phyloP scores from a whole-genome alignment of 176 grass and related monocot genomes.

The Secale cereale region DNA sequence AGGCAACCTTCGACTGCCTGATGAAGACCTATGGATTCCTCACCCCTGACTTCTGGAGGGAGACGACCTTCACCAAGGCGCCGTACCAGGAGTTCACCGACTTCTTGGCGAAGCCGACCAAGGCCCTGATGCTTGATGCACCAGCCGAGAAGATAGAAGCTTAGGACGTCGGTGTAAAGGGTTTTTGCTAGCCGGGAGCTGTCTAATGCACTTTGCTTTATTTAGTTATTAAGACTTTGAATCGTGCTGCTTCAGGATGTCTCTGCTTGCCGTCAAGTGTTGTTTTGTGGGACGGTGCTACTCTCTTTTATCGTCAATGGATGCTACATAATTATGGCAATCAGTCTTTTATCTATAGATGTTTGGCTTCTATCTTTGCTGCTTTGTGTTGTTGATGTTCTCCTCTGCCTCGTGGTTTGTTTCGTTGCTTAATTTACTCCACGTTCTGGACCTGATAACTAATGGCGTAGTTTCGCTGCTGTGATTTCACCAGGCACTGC shows the following conservation, averaged over 20 bases:
- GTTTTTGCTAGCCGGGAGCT: background rate
- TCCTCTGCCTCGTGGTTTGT: too few species aligned
- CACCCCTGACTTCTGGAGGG: slow-evolving; percentile 78
- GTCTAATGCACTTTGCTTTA: slow-evolving; percentile 26
- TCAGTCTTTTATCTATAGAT: background rate
- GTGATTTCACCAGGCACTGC: too few species aligned
- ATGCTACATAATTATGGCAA: slow-evolving; percentile 21
- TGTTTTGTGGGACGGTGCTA: slow-evolving; percentile 33
- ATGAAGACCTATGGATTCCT: slow-evolving; percentile 90
- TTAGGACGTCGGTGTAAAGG: slow-evolving; percentile 32
- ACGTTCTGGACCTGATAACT: too few species aligned
- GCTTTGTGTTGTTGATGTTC: too few species aligned
- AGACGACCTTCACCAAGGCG: slow-evolving; percentile 51
- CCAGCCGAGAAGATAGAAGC: slow-evolving; percentile 55
- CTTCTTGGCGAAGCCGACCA: slow-evolving; percentile 57
- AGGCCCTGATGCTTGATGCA: slow-evolving; percentile 45
- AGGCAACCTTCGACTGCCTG: slow-evolving; percentile 88
- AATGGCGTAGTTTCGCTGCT: too few species aligned
- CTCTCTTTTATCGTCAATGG: slow-evolving; percentile 16
- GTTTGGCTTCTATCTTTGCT: background rate
- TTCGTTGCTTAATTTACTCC: too few species aligned
- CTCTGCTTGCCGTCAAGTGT: slow-evolving; percentile 34
- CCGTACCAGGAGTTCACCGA: slow-evolving; percentile 76
- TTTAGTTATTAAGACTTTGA: slow-evolving; percentile 17
- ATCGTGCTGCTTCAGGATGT: slow-evolving; percentile 14